Base-by-base conservation (phyloP, 2,329 filamentous ascomycete genomes). In the Pyrenophora graminea region DNA sequence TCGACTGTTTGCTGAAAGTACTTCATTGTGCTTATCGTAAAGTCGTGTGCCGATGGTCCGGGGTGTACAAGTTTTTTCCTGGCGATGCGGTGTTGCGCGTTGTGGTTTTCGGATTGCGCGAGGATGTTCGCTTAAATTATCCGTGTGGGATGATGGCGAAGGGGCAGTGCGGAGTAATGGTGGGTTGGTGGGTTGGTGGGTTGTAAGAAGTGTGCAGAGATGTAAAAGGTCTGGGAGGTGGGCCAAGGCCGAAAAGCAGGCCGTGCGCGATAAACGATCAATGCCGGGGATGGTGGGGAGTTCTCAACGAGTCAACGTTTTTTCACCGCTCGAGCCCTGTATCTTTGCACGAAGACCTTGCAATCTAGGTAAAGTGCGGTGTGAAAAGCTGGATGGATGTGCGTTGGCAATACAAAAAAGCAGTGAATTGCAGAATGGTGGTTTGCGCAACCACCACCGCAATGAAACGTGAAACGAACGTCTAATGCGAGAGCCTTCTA, bases 1-100 rank as follows among this genome's bases (percentile, higher is more conserved):
- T 91, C 91, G 76, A 91, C 90, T 33, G 82, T 80, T 69, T 91
- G 95, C 64, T 90, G 90, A 71, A 97, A 97, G 77, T 97, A 90
- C 83, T 95, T 96, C 94, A 99, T 97, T 17, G 50, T 55, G 45
- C 95, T 96, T 93, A 97, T 97, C 13, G 50, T 55, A 44, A 49
- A 48, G 40, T 56, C 52, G 62, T 61, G 60, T 61, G 48, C 39
- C 52, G 58, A 48, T 48, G 23, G 40, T 36, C 37, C 36, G 49
- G 32, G 38, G 33, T 36, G 37, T 31, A 18, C 6, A 32, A 10
- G 32, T 37, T 21, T 37, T 39, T 19, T 39, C 10, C 17, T 46
- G 23, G 42, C 45, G 44, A 31, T 18, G 17, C 32, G 45, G 45
- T 50, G 53, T 44, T 42, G 48, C 25, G 21, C n/a, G 37, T 44